Conservation (phyloP, 768 basidiomycete species). For the Plicaturopsis crispa region DNA sequence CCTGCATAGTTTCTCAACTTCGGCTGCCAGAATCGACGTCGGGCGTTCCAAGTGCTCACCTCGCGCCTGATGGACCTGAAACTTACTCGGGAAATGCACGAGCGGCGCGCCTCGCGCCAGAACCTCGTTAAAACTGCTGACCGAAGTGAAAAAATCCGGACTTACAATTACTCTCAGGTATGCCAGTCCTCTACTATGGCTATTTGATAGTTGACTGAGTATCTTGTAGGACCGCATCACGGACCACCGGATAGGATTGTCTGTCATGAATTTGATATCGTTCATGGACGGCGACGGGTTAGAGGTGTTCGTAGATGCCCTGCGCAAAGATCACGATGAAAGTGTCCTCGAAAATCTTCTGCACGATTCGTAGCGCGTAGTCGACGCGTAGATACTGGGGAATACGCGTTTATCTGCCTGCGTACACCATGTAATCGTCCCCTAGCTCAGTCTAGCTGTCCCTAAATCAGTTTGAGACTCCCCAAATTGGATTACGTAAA, state of each 20-base stretch:
- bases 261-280: constrained; percentile 55
- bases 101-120: constrained; percentile 60
- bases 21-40: constrained; percentile 68
- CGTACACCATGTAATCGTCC: too few relatives aligned
- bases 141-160: constrained; percentile 90
- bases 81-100: constrained; percentile 60
- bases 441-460: too few relatives aligned
- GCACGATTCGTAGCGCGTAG: neutral
- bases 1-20: neutral
- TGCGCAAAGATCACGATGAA: constrained; percentile 26
- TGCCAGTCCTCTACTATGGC: constrained; percentile 6
- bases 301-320: constrained; percentile 46
- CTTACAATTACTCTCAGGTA: constrained; percentile 91
- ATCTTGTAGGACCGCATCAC: constrained; percentile 77
- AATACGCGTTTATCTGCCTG: too few relatives aligned
- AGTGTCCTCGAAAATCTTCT: neutral
- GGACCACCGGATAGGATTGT: constrained; percentile 82
- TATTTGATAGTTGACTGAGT: neutral
- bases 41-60: constrained; percentile 85
- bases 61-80: constrained; percentile 82
- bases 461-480: too few relatives aligned
- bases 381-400: too few relatives aligned
- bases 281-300: constrained; percentile 65
- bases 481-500: too few relatives aligned
- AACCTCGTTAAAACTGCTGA: constrained; percentile 77